Base-by-base conservation (phyloP, 139 green algal species). In the Tetradesmus lagerheimii region DNA sequence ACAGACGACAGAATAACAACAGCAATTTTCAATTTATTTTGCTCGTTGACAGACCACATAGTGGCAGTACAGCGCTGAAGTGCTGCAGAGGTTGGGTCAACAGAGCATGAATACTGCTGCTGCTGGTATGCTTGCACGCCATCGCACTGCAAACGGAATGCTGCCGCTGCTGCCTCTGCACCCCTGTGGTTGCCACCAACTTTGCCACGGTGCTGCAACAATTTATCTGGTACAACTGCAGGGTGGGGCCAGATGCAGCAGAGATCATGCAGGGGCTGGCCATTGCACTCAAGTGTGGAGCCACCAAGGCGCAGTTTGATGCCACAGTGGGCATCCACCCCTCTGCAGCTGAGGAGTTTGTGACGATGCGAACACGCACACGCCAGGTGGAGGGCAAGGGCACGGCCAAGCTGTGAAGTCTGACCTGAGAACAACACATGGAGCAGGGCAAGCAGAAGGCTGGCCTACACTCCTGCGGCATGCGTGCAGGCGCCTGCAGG, bases 221-320 rank as follows among this genome's bases (percentile, higher is more conserved):
- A 29, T 85, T 53, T 18, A 41, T 78, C 27, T 78, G 16, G 67
- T 25, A 50, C n/a, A 34, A 16, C 16, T 82, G 87, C 90, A 95
- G 93, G 93, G 96, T 98, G 34, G 98, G 98, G 14, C 92, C 94
- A 16, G 98, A 99, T 80, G 88, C 96, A 0, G 94, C 96, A 0
- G 98, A 99, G 92, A 99, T 99, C 90, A 96, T 99, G 94, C 97
- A 99, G 93, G 98, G 98, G 71, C 93, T 99, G 45, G 97, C 93
- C 2, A 89, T 99, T 5, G 98, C 98, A 23, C 83, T 99, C 64
- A 99, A 98, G 93, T 94, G 91, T 35, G 96, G 96, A 67, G 97
- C 95, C 31, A 99, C 95, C 62, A 99, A 99, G 93, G 83, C 90
- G 34, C 91, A 98, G 45, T 97, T 99, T 88, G 98, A 99, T 89